Evolutionary conservation across 1,284 basidiomycete species (phyloP).

Genomic region (Volvariella surrecta): DNA sequence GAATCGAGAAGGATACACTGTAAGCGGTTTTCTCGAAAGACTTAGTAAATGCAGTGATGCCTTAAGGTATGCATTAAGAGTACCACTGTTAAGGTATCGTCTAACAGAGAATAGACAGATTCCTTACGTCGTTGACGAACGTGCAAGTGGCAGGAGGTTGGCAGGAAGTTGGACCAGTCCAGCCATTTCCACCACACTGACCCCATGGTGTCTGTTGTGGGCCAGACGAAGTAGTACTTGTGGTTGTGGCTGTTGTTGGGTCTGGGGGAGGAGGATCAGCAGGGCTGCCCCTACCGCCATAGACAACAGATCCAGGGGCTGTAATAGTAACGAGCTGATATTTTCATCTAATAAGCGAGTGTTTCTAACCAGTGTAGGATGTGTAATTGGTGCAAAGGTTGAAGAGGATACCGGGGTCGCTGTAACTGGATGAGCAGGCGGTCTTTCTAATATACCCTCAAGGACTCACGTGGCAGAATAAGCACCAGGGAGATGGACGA

Average conservation of each 20-base stretch:
- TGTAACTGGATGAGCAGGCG: background rate
- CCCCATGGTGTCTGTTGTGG: background rate
- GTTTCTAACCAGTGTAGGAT: background rate
- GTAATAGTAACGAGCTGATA: background rate
- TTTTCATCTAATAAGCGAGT: background rate
- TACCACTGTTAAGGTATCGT: background rate
- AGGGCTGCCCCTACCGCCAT: background rate
- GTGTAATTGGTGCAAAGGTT: background rate
- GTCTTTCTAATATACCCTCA: background rate
- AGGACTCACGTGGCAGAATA: background rate
- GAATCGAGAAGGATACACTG: too few species aligned
- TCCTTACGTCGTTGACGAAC: background rate
- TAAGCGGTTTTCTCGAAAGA: too few species aligned
- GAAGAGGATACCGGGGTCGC: conserved; percentile 1
- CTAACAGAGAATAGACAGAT: background rate
- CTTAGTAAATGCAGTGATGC: too few species aligned
- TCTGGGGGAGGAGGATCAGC: background rate
- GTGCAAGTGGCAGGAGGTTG: background rate
- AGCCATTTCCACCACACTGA: conserved; percentile 1
- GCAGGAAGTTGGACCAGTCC: background rate
- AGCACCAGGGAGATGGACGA: background rate
- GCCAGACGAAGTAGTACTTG: background rate
- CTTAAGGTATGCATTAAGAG: too few species aligned
- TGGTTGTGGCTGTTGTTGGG: background rate
- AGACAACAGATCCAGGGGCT: conserved; percentile 1